Conservation (phyloP, 495 filamentous ascomycete genomes). For the Penicillium egyptiacum region DNA sequence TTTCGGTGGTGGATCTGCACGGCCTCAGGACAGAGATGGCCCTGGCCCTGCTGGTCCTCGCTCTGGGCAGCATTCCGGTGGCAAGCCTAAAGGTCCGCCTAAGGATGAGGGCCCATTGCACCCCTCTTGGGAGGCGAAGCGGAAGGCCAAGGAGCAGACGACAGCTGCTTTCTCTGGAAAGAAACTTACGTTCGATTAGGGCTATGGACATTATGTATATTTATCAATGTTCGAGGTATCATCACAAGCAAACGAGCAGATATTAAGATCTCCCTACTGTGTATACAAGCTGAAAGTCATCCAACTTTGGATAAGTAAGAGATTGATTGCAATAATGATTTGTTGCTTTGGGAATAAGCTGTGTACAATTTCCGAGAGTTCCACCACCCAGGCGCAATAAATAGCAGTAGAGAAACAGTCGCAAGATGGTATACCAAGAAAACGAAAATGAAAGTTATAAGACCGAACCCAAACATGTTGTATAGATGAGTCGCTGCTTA, state of each 20-base stretch:
- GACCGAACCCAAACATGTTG: conserved; percentile 4
- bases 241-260: not conserved
- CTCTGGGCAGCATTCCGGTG: conserved; percentile 5
- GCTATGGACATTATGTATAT: conserved; percentile 8
- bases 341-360: not conserved
- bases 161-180: conserved; percentile 73
- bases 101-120: conserved; percentile 70
- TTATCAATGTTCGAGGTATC: not conserved
- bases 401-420: not conserved
- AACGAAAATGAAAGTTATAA: conserved; percentile 3
- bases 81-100: conserved; percentile 39
- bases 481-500: not conserved
- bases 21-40: conserved; percentile 13
- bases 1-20: conserved; percentile 10
- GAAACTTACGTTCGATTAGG: conserved; percentile 87
- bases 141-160: conserved; percentile 73
- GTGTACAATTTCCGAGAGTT: not conserved
- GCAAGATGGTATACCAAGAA: conserved; percentile 16
- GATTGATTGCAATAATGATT: not conserved
- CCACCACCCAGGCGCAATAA: not conserved
- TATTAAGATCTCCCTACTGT: not conserved
- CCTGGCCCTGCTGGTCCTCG: conserved; percentile 7
- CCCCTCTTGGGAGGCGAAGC: conserved; percentile 91
- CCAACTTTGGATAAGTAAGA: not conserved
- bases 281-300: not conserved